A percentile compares a stretch with the other conserved stretches of the same genome.
These are phyloP conservation scores for Venturia oleaginea DNA, from an alignment of 2,329 filamentous ascomycete genomes.

Conservation along the genomic window DNA sequence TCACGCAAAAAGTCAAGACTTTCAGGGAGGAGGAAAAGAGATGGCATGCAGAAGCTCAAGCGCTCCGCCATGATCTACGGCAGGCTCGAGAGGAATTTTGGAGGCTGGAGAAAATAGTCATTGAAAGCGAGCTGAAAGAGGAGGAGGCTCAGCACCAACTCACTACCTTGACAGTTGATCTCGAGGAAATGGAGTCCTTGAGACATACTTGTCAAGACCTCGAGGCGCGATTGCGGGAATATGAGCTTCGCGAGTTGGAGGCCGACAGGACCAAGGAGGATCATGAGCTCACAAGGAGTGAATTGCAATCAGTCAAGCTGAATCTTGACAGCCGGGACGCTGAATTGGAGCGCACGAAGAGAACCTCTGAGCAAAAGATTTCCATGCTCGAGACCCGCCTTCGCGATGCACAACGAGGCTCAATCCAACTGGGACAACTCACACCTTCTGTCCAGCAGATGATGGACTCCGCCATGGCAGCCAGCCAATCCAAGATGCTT, in stretches of 20 bases:
- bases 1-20: conserved; percentile 55
- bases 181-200: conserved; percentile 52
- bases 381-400: conserved; percentile 34
- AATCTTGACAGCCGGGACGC: conserved; percentile 45
- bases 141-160: conserved; percentile 54
- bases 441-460: conserved; percentile 35
- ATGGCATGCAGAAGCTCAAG: conserved; percentile 49
- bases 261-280: conserved; percentile 49
- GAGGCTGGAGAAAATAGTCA: conserved; percentile 56
- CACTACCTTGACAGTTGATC: conserved; percentile 52
- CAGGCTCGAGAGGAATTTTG: conserved; percentile 51
- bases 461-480: conserved; percentile 40
- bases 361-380: conserved; percentile 40
- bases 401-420: conserved; percentile 18
- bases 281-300: conserved; percentile 49
- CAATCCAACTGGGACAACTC: conserved; percentile 21
- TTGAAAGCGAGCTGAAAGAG: conserved; percentile 61
- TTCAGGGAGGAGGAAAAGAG: conserved; percentile 63
- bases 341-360: conserved; percentile 39
- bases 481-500: conserved; percentile 37
- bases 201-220: conserved; percentile 51
- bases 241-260: conserved; percentile 55
- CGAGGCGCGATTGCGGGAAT: conserved; percentile 51
- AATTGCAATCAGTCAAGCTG: conserved; percentile 50
- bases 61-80: conserved; percentile 49